Conservation (phyloP, 225 moss, liverwort and hornwort genomes). For the Ulota crispa region DNA sequence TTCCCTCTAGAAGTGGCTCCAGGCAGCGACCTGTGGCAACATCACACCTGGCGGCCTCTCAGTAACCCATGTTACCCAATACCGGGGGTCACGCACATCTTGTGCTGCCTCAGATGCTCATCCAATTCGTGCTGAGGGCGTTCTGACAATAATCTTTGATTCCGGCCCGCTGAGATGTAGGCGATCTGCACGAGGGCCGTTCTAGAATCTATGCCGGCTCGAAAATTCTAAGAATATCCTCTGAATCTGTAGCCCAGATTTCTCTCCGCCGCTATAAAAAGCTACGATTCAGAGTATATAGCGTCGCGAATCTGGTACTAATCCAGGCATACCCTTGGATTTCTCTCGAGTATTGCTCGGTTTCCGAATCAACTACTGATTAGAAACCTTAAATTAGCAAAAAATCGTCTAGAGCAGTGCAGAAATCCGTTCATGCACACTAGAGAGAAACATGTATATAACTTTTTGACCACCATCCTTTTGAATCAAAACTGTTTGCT, state of each 20-base stretch:
- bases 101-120: slow-evolving; percentile 8
- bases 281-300: background rate
- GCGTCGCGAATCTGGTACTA: slow-evolving; percentile 6
- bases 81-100: background rate
- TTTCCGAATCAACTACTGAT: background rate
- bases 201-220: slow-evolving; percentile 9
- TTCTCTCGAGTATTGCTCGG: background rate
- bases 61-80: background rate
- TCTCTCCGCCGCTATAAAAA: slow-evolving; percentile 15
- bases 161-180: background rate
- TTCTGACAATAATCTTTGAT: background rate
- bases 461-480: background rate
- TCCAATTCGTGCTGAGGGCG: background rate
- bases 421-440: background rate
- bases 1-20: background rate
- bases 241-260: slow-evolving; percentile 15
- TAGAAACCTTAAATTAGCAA: slow-evolving; percentile 1
- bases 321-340: background rate
- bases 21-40: background rate
- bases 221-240: background rate
- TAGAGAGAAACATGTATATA: background rate
- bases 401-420: background rate
- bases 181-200: background rate
- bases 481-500: background rate
- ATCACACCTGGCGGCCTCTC: background rate